These are phyloP conservation scores for Wickerhamomyces tratensis DNA, from an alignment of 805 yeast species.

Conservation along the genomic window DNA sequence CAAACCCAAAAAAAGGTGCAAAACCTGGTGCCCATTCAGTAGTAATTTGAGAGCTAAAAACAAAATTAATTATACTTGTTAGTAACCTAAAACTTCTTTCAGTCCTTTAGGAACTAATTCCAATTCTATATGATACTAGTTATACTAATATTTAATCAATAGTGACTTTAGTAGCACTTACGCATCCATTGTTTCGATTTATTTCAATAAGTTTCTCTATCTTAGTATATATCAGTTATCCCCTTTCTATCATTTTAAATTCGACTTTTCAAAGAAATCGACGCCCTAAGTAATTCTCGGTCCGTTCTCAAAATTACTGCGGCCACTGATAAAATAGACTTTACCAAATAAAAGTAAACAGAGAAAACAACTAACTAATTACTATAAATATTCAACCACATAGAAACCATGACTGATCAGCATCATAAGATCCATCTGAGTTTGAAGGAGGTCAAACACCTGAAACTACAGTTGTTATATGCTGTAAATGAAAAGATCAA, in stretches of 20 bases:
- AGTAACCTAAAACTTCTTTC: neutral
- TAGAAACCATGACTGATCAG: conserved; percentile 13
- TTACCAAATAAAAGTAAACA: neutral
- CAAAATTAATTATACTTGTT: neutral
- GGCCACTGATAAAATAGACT: too few relatives aligned
- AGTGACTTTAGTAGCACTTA: neutral
- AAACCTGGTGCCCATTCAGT: conserved; percentile 77
- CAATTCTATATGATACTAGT: too few relatives aligned
- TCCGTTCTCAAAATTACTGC: neutral
- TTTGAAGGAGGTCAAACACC: conserved; percentile 39
- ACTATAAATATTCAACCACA: too few relatives aligned
- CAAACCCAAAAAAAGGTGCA: conserved; percentile 97
- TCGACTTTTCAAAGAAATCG: too few relatives aligned
- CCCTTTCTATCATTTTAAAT: too few relatives aligned
- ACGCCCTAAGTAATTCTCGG: neutral
- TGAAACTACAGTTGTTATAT: conserved; percentile 33
- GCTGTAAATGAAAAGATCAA: conserved; percentile 36
- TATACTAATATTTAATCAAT: too few relatives aligned
- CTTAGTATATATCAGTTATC: too few relatives aligned
- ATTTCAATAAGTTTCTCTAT: too few relatives aligned
- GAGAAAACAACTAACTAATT: neutral
- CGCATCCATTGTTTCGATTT: neutral
- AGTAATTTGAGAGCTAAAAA: conserved; percentile 25
- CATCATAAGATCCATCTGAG: conserved; percentile 38
- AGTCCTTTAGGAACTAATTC: too few relatives aligned